Percentiles rank a stretch among this genome's conserved stretches.
phyloP scores from a whole-genome alignment of 129 eudicot genomes.

The Sambucus nigra region DNA sequence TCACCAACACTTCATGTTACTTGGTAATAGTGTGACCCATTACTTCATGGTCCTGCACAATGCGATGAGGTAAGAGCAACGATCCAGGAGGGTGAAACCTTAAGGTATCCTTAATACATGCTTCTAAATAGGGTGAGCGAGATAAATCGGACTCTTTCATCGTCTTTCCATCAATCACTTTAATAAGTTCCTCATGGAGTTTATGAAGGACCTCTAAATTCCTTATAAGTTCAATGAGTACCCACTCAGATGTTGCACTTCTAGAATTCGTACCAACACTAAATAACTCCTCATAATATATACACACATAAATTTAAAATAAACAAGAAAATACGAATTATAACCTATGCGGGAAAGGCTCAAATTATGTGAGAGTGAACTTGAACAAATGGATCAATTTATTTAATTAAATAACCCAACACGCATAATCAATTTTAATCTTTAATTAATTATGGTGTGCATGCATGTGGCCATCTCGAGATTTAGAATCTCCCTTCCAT shows the following conservation, averaged over 20 bases:
- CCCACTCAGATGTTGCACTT: constrained; percentile 25
- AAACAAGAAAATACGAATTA: too few relatives aligned
- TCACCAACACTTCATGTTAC: constrained; percentile 22
- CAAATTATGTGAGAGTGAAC: too few relatives aligned
- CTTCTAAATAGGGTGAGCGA: constrained; percentile 21
- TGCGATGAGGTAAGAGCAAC: constrained; percentile 23
- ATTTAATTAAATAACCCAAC: too few relatives aligned
- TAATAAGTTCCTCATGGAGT: constrained; percentile 19
- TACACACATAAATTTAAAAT: too few relatives aligned
- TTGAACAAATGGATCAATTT: too few relatives aligned
- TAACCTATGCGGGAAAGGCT: too few relatives aligned
- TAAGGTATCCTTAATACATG: constrained; percentile 31
- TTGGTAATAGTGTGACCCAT: constrained; percentile 28
- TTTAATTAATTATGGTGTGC: too few relatives aligned
- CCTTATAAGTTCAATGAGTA: constrained; percentile 22
- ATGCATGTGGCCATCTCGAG: too few relatives aligned
- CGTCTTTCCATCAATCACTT: background rate
- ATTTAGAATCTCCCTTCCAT: too few relatives aligned
- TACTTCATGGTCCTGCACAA: constrained; percentile 15
- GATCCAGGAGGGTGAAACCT: constrained; percentile 42
- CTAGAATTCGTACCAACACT: constrained; percentile 25
- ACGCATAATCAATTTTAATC: too few relatives aligned
- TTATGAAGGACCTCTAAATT: constrained; percentile 18
- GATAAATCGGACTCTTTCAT: constrained; percentile 27
- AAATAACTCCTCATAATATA: constrained; percentile 19